Conservation (phyloP, 257 asterid species). For the Paulownia fortunei region DNA sequence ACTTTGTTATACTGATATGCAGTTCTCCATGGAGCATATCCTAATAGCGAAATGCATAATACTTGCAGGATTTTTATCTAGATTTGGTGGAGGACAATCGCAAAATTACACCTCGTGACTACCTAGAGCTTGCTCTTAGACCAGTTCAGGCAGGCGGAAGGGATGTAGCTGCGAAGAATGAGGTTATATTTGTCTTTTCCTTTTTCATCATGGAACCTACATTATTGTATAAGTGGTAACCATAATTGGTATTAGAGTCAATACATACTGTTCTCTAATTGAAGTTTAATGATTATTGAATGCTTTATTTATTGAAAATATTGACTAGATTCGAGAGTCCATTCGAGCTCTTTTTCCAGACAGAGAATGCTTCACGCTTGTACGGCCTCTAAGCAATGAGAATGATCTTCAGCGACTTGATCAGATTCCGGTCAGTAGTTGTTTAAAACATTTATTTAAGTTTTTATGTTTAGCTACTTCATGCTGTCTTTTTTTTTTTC, state of each 20-base stretch:
- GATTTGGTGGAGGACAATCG: conserved; percentile 86
- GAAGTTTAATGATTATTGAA: conserved; percentile 11
- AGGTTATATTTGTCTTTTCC: conserved; percentile 51
- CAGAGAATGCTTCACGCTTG: conserved; percentile 97
- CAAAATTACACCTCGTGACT: conserved; percentile 97
- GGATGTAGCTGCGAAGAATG: conserved; percentile 90
- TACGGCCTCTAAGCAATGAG: conserved; percentile 87
- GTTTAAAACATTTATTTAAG: not conserved
- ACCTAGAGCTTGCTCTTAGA: conserved; percentile 90
- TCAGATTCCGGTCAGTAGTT: conserved; percentile 72
- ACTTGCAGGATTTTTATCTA: conserved; percentile 85
- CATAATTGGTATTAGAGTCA: not conserved
- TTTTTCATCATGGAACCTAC: not conserved
- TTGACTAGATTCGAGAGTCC: conserved; percentile 86
- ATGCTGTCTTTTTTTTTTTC: conserved; percentile 2
- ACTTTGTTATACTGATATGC: conserved; percentile 12
- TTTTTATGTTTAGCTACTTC: conserved; percentile 13
- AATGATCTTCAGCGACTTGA: conserved; percentile 88
- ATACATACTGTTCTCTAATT: not conserved
- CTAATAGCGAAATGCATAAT: conserved; percentile 19
- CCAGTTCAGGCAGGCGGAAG: conserved; percentile 79
- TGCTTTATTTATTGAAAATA: conserved; percentile 16
- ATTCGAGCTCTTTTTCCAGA: conserved; percentile 99
- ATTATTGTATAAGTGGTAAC: not conserved
- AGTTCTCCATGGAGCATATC: not conserved